phyloP scores from a whole-genome alignment of 2,329 filamentous ascomycete genomes.

The Reticulascus tulasneorum region DNA sequence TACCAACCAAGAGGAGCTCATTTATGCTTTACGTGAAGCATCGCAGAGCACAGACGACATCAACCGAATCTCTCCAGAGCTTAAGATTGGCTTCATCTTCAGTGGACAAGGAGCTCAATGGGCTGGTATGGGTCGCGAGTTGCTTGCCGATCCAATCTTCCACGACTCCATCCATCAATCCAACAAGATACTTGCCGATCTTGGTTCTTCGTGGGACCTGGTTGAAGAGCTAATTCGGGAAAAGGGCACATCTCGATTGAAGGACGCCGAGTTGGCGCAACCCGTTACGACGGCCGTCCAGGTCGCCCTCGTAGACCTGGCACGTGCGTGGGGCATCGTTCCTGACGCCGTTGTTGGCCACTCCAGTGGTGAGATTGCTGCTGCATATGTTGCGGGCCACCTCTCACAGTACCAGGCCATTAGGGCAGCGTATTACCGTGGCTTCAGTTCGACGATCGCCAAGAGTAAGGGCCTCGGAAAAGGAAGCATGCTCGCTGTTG shows the following conservation, averaged over 20 bases:
- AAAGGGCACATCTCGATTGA: conserved; percentile 22
- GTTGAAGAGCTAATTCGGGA: conserved; percentile 29
- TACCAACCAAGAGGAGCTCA: too few relatives aligned
- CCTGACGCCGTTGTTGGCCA: conserved; percentile 36
- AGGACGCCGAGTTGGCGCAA: conserved; percentile 22
- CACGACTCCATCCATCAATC: conserved; percentile 1
- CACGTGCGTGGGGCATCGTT: conserved; percentile 24
- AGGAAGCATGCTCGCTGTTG: conserved; percentile 54
- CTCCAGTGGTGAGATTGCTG: conserved; percentile 40
- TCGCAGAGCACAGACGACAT: too few relatives aligned
- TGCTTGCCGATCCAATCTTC: conserved; percentile 3
- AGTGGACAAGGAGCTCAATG: conserved; percentile 22
- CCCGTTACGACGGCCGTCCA: conserved; percentile 30
- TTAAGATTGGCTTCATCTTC: conserved; percentile 13
- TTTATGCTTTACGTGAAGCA: too few relatives aligned
- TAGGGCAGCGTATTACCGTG: conserved; percentile 30
- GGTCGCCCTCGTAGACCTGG: conserved; percentile 34
- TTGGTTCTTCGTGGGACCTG: conserved; percentile 25
- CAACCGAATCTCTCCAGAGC: not conserved
- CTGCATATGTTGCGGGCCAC: conserved; percentile 34
- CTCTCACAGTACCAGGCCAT: conserved; percentile 31
- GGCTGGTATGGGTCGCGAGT: conserved; percentile 9
- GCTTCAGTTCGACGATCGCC: conserved; percentile 28
- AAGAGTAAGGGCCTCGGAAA: conserved; percentile 12
- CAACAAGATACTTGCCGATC: conserved; percentile 5